A percentile compares a stretch with the other conserved stretches of the same genome.
Conservation (phyloP, 768 basidiomycete species). For the Mycena sanguinolenta region DNA sequence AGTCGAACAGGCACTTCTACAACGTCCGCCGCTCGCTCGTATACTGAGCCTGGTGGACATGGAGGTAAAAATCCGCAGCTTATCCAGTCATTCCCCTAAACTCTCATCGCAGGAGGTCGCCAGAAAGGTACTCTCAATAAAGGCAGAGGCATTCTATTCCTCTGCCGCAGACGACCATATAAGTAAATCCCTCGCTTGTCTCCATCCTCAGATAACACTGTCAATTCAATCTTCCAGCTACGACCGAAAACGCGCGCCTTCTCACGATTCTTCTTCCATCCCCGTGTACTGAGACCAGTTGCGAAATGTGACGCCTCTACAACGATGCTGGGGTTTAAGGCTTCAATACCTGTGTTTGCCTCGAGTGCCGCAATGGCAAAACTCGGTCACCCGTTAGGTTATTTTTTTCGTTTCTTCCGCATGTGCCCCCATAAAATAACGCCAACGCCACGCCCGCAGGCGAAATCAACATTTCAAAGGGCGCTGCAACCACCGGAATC, state of each 20-base stretch:
- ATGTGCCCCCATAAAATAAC: not conserved
- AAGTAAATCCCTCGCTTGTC: slow-evolving; percentile 59
- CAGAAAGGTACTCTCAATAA: slow-evolving; percentile 76
- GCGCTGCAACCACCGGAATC: slow-evolving; percentile 73
- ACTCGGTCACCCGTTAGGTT: slow-evolving; percentile 87
- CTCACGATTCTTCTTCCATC: slow-evolving; percentile 86
- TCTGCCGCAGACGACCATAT: slow-evolving; percentile 91
- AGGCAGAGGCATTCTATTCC: slow-evolving; percentile 86
- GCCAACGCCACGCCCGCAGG: slow-evolving; percentile 60
- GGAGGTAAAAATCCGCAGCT: slow-evolving; percentile 64
- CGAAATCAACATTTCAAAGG: slow-evolving; percentile 85
- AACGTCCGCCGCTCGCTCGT: slow-evolving; percentile 74
- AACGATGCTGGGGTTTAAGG: slow-evolving; percentile 77
- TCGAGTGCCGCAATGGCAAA: slow-evolving; percentile 87
- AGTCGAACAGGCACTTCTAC: slow-evolving; percentile 69
- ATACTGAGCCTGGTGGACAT: slow-evolving; percentile 87
- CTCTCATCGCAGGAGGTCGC: slow-evolving; percentile 69
- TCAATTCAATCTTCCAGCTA: slow-evolving; percentile 54
- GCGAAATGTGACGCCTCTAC: slow-evolving; percentile 78
- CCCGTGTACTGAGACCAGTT: slow-evolving; percentile 82
- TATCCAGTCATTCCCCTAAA: slow-evolving; percentile 2
- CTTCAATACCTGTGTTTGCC: slow-evolving; percentile 86
- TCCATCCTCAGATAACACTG: not conserved
- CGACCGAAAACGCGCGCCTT: slow-evolving; percentile 84
- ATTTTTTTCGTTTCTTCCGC: not conserved